phyloP scores from a whole-genome alignment of 1,139 yeast species.

The Ogataea hybrid region DNA sequence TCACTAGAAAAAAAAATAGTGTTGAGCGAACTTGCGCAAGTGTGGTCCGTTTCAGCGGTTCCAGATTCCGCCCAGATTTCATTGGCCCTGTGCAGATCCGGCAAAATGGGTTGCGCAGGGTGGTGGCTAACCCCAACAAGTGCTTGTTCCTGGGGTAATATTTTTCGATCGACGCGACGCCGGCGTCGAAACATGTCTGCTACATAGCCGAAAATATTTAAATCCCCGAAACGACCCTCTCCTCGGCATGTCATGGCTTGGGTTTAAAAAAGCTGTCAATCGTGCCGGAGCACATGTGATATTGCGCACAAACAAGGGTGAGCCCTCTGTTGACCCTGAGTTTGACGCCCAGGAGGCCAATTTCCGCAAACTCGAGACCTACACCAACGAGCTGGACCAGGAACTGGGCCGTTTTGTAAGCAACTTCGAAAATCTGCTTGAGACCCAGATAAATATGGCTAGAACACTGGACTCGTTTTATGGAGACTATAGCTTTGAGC shows the following conservation, averaged over 20 bases:
- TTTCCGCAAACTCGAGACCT: slow-evolving; percentile 44
- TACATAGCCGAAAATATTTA: slow-evolving; percentile 1
- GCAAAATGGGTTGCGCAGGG: not conserved
- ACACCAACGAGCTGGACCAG: slow-evolving; percentile 44
- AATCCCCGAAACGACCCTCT: not conserved
- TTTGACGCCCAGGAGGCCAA: slow-evolving; percentile 50
- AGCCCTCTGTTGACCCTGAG: slow-evolving; percentile 47
- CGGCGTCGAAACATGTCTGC: slow-evolving; percentile 5
- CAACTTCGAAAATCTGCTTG: slow-evolving; percentile 36
- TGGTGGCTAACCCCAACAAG: too few species aligned
- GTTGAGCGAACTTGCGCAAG: too few species aligned
- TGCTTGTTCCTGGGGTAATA: not conserved
- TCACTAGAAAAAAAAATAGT: not conserved
- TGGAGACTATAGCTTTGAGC: slow-evolving; percentile 37
- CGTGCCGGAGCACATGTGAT: slow-evolving; percentile 59
- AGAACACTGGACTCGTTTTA: slow-evolving; percentile 50
- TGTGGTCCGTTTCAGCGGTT: not conserved
- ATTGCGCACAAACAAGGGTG: slow-evolving; percentile 49
- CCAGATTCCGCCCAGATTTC: not conserved
- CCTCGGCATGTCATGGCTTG: slow-evolving; percentile 54
- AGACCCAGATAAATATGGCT: slow-evolving; percentile 45
- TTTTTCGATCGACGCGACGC: slow-evolving; percentile 1
- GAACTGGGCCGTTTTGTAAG: slow-evolving; percentile 42
- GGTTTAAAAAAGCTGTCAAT: slow-evolving; percentile 55
- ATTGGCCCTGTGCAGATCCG: not conserved